A percentile compares a stretch with the other conserved stretches of the same genome.
Conservation (phyloP, 208 protist genomes). For the Crithidia expoeki region DNA sequence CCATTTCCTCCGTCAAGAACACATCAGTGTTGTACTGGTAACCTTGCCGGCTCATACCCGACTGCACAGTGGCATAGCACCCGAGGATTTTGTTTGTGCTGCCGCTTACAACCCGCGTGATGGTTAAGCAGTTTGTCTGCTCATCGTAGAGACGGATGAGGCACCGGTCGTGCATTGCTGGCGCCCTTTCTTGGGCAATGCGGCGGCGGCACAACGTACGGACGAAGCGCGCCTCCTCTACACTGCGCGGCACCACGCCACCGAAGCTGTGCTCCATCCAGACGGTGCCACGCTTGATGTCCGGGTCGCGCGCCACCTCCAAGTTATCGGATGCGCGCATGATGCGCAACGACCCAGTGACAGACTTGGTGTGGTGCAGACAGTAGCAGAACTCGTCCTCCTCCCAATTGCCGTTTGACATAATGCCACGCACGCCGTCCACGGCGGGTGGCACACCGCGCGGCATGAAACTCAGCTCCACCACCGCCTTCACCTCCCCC, state of each 20-base stretch:
- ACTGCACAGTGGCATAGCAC: slow-evolving; percentile 38
- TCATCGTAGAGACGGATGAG: slow-evolving; percentile 55
- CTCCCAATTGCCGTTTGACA: slow-evolving; percentile 50
- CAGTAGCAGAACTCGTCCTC: slow-evolving; percentile 58
- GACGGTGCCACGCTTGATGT: slow-evolving; percentile 36
- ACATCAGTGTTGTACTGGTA: slow-evolving; percentile 34
- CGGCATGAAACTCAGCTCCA: slow-evolving; percentile 59
- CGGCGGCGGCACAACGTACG: slow-evolving; percentile 26
- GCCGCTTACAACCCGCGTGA: slow-evolving; percentile 36
- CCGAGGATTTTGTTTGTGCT: slow-evolving; percentile 5
- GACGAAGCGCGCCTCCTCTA: slow-evolving; percentile 43
- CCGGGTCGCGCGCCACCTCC: slow-evolving; percentile 38
- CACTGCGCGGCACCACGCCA: slow-evolving; percentile 44
- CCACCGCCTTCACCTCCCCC: slow-evolving; percentile 43
- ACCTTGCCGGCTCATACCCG: slow-evolving; percentile 34
- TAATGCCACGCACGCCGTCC: slow-evolving; percentile 51
- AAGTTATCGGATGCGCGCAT: slow-evolving; percentile 51
- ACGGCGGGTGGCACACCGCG: slow-evolving; percentile 41
- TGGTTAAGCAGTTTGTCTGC: slow-evolving; percentile 32
- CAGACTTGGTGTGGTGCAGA: slow-evolving; percentile 45
- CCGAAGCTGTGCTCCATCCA: slow-evolving; percentile 73
- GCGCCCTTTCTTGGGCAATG: slow-evolving; percentile 31
- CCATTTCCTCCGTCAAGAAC: slow-evolving; percentile 21
- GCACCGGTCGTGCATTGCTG: slow-evolving; percentile 41
- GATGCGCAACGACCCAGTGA: slow-evolving; percentile 41